These are phyloP conservation scores for Tylopilus vinaceipallidus DNA, from an alignment of 768 basidiomycete species.

Conservation along the genomic window DNA sequence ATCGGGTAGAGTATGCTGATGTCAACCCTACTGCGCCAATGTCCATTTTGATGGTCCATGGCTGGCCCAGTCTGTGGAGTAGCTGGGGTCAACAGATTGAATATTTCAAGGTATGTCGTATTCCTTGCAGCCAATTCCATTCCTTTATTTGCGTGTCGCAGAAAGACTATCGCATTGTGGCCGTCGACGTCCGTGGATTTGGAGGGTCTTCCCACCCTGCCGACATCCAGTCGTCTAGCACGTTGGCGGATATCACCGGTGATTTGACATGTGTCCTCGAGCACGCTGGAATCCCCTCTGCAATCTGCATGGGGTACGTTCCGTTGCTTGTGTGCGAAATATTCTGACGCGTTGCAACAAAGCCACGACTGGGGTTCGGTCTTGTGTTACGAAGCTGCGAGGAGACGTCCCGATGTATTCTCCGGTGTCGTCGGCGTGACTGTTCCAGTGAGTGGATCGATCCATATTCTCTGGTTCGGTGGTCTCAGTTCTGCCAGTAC, in stretches of 20 bases:
- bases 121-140: too few species aligned
- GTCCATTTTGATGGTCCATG: slow-evolving; percentile 69
- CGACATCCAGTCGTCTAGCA: slow-evolving; percentile 57
- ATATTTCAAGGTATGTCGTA: slow-evolving; percentile 50
- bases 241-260: slow-evolving; percentile 55
- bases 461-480: neutral
- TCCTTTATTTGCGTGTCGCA: slow-evolving; percentile 20
- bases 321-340: neutral
- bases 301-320: slow-evolving; percentile 62
- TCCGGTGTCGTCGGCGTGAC: slow-evolving; percentile 54
- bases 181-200: slow-evolving; percentile 69
- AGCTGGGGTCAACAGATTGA: slow-evolving; percentile 72
- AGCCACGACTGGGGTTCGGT: slow-evolving; percentile 80
- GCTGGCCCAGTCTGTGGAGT: slow-evolving; percentile 79
- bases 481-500: slow-evolving; percentile 43
- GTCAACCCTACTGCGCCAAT: slow-evolving; percentile 52
- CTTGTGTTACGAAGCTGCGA: slow-evolving; percentile 66
- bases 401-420: slow-evolving; percentile 65
- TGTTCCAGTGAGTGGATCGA: slow-evolving; percentile 49
- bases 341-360: neutral
- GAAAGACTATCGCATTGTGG: slow-evolving; percentile 60
- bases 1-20: slow-evolving; percentile 55
- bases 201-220: slow-evolving; percentile 65
- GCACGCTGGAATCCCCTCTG: slow-evolving; percentile 45
- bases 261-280: slow-evolving; percentile 65